Percentiles rank a stretch among this genome's conserved stretches.
Conservation (phyloP, 1,284 basidiomycete species). For the Cryptococcus sp. region DNA sequence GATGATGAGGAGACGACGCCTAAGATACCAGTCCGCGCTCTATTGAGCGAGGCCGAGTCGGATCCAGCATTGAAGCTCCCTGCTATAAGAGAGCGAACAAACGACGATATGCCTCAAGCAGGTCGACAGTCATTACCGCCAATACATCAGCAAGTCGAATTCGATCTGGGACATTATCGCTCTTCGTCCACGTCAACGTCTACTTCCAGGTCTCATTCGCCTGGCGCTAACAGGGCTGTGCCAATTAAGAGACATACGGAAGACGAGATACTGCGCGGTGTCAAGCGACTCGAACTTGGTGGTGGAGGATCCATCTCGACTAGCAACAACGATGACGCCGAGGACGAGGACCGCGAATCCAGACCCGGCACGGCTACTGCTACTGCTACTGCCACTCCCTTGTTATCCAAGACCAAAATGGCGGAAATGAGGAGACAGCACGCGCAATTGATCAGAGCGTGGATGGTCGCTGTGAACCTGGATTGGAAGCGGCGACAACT, state of each 20-base stretch:
- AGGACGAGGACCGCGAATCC: neutral
- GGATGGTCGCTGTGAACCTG: slow-evolving; percentile 50
- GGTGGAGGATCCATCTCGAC: slow-evolving; percentile 16
- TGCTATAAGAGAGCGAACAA: slow-evolving; percentile 9
- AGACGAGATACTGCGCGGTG: slow-evolving; percentile 45
- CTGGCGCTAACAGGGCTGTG: slow-evolving; percentile 4
- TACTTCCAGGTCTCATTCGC: slow-evolving; percentile 10
- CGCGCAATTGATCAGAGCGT: slow-evolving; percentile 44
- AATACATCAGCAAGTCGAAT: slow-evolving; percentile 5
- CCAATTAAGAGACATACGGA: slow-evolving; percentile 50
- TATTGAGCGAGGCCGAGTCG: slow-evolving; percentile 13
- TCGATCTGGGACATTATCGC: slow-evolving; percentile 13
- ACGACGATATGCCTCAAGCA: neutral
- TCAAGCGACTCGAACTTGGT: slow-evolving; percentile 49
- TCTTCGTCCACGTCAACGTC: slow-evolving; percentile 10
- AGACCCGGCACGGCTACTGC: neutral
- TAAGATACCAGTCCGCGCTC: slow-evolving; percentile 19
- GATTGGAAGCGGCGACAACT: slow-evolving; percentile 37
- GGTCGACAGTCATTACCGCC: slow-evolving; percentile 9
- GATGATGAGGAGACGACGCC: slow-evolving; percentile 21
- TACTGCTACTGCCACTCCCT: neutral
- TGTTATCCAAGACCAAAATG: neutral
- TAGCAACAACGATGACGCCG: neutral
- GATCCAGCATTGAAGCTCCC: slow-evolving; percentile 19
- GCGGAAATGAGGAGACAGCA: slow-evolving; percentile 36